Conservation (phyloP, 2,329 filamentous ascomycete species). For the Colletotrichum neosansevieriae region DNA sequence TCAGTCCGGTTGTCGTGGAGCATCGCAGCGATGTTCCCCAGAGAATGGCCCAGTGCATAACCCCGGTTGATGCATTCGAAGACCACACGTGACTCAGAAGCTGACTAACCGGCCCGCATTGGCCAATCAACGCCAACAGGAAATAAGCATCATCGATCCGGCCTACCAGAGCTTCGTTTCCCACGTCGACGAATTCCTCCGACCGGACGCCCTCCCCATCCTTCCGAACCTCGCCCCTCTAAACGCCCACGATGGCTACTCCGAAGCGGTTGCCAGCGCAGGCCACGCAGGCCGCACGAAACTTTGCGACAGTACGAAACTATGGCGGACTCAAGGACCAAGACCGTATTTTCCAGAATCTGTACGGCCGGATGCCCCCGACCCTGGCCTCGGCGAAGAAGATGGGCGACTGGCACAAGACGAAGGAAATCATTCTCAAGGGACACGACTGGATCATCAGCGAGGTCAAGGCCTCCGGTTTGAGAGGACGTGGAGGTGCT, state of each 20-base stretch:
- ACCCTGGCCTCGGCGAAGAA: slow-evolving; percentile 96
- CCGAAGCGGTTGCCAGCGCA: slow-evolving; percentile 49
- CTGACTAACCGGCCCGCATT: slow-evolving; percentile 51
- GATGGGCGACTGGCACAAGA: slow-evolving; percentile 99
- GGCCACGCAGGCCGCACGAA: slow-evolving; percentile 41
- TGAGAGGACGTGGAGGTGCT: slow-evolving; percentile 95
- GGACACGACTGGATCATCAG: slow-evolving; percentile 99
- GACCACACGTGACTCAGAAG: neutral
- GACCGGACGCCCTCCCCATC: slow-evolving; percentile 47
- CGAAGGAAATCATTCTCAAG: slow-evolving; percentile 97
- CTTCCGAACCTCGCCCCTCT: slow-evolving; percentile 42
- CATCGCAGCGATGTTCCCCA: slow-evolving; percentile 7
- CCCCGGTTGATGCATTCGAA: slow-evolving; percentile 30
- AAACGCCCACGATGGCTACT: slow-evolving; percentile 56
- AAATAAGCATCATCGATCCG: slow-evolving; percentile 39
- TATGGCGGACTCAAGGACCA: slow-evolving; percentile 94
- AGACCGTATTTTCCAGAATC: slow-evolving; percentile 98
- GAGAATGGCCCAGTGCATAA: slow-evolving; percentile 26
- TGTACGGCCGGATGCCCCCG: slow-evolving; percentile 92
- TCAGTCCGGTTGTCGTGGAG: slow-evolving; percentile 23
- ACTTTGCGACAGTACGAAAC: slow-evolving; percentile 81
- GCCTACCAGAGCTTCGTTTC: slow-evolving; percentile 33
- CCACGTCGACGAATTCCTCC: slow-evolving; percentile 38
- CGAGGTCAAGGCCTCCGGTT: slow-evolving; percentile 95
- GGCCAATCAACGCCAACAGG: slow-evolving; percentile 53